Conservation (phyloP, 2,329 filamentous ascomycete species). For the Cordyceps pruinosa region DNA sequence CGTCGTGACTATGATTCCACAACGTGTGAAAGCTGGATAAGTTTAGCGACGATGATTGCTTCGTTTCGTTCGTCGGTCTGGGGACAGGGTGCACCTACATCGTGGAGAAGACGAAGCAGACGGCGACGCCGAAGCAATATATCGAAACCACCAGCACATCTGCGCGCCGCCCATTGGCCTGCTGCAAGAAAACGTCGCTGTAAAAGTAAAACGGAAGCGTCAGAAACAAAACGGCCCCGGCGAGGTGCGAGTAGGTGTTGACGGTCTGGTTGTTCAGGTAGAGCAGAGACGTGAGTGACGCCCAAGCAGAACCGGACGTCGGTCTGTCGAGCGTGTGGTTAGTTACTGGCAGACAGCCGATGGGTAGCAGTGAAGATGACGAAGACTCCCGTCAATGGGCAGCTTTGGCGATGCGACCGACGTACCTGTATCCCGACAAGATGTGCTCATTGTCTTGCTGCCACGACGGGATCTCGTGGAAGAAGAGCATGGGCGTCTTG, state of each 20-base stretch:
- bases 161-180: not conserved
- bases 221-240: constrained; percentile 11
- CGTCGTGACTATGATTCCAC: constrained; percentile 5
- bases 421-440: constrained; percentile 9
- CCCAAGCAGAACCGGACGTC: constrained; percentile 10
- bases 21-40: constrained; percentile 5
- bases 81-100: constrained; percentile 12
- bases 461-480: constrained; percentile 8
- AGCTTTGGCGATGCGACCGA: not conserved
- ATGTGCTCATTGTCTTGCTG: constrained; percentile 12
- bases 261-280: constrained; percentile 15
- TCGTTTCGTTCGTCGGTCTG: not conserved
- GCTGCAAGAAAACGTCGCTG: not conserved
- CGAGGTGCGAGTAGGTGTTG: constrained; percentile 13
- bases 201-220: constrained; percentile 12
- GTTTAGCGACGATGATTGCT: not conserved
- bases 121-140: constrained; percentile 16
- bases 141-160: constrained; percentile 15
- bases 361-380: not conserved
- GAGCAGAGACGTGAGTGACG: constrained; percentile 8
- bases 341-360: not conserved
- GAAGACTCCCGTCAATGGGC: not conserved
- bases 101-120: constrained; percentile 16
- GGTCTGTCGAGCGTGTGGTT: constrained; percentile 1
- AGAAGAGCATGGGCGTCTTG: constrained; percentile 6